A percentile compares a stretch with the other conserved stretches of the same genome.
phyloP scores from a whole-genome alignment of 2,329 filamentous ascomycete genomes.

The Aspergillus puulaauensis region DNA sequence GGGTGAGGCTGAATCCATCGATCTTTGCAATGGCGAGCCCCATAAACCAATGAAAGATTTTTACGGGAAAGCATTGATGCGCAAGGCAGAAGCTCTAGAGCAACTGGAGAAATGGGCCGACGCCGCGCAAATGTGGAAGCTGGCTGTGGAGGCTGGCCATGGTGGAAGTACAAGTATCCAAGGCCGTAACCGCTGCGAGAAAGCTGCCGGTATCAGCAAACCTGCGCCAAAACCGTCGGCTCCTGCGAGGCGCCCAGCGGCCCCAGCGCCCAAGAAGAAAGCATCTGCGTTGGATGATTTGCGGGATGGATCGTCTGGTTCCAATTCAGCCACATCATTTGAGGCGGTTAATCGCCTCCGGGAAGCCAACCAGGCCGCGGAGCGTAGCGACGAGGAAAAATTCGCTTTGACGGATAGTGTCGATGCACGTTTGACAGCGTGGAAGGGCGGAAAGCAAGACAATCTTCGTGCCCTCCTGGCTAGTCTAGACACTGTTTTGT shows the following conservation, averaged over 20 bases:
- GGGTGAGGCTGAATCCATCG: conserved; percentile 78
- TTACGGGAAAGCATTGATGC: conserved; percentile 87
- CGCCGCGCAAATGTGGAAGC: conserved; percentile 75
- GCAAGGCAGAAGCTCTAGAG: conserved; percentile 93
- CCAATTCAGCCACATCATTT: conserved; percentile 47
- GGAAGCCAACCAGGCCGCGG: conserved; percentile 80
- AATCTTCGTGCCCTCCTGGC: conserved; percentile 86
- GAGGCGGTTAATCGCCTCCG: conserved; percentile 81
- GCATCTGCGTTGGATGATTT: conserved; percentile 34
- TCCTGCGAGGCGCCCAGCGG: conserved; percentile 47
- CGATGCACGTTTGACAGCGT: conserved; percentile 72
- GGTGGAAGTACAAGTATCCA: conserved; percentile 83
- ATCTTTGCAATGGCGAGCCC: conserved; percentile 63
- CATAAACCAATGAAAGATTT: conserved; percentile 87
- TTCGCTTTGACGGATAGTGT: conserved; percentile 85
- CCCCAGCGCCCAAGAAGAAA: conserved; percentile 40
- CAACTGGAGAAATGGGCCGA: conserved; percentile 93
- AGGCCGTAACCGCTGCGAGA: conserved; percentile 85
- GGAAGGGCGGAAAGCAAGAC: conserved; percentile 89
- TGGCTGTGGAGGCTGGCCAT: conserved; percentile 78
- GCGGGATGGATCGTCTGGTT: conserved; percentile 40
- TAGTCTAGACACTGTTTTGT: conserved; percentile 84
- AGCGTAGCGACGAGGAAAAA: conserved; percentile 86
- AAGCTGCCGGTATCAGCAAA: conserved; percentile 70
- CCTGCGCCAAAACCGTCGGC: conserved; percentile 47